phyloP scores from a whole-genome alignment of 1,284 basidiomycete genomes.

The Cystobasidiaceae sp. region DNA sequence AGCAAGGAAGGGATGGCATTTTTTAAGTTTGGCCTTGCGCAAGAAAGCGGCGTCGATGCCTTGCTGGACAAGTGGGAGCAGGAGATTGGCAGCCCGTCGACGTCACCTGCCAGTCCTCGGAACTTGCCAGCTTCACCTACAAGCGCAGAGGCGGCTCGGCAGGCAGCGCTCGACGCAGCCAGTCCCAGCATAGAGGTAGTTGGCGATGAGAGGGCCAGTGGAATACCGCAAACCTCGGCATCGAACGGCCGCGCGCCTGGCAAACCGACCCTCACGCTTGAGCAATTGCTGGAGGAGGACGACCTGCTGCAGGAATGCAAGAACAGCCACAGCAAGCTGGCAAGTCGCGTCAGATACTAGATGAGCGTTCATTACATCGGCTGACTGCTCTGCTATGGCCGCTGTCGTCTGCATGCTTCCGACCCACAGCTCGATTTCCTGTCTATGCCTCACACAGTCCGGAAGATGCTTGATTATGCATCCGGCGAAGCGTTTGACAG shows the following conservation, averaged over 20 bases:
- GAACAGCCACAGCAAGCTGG: slow-evolving; percentile 28
- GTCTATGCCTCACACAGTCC: slow-evolving; percentile 4
- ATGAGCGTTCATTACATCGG: background rate
- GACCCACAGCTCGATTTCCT: slow-evolving; percentile 29
- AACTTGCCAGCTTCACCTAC: background rate
- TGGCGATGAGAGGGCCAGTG: background rate
- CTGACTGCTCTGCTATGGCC: no score
- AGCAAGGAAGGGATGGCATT: slow-evolving; percentile 15
- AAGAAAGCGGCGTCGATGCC: slow-evolving; percentile 14
- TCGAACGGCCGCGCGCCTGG: background rate
- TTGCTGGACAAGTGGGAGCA: slow-evolving; percentile 23
- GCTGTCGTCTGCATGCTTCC: background rate
- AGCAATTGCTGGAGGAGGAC: slow-evolving; percentile 34
- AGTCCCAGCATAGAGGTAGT: slow-evolving; percentile 6
- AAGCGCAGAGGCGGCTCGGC: background rate
- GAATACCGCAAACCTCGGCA: background rate
- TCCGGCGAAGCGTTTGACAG: slow-evolving; percentile 29
- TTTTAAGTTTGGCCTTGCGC: slow-evolving; percentile 25
- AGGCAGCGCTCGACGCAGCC: background rate
- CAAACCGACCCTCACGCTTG: slow-evolving; percentile 3
- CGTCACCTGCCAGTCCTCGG: background rate
- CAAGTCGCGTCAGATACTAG: background rate
- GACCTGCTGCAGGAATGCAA: slow-evolving; percentile 34
- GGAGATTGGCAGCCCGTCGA: background rate
- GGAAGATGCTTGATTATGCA: slow-evolving; percentile 28